Evolutionary conservation across 2,329 filamentous ascomycete species (phyloP), one percentile per base, ranked within the genome.

Genomic region (Aquanectria penicillioides): DNA sequence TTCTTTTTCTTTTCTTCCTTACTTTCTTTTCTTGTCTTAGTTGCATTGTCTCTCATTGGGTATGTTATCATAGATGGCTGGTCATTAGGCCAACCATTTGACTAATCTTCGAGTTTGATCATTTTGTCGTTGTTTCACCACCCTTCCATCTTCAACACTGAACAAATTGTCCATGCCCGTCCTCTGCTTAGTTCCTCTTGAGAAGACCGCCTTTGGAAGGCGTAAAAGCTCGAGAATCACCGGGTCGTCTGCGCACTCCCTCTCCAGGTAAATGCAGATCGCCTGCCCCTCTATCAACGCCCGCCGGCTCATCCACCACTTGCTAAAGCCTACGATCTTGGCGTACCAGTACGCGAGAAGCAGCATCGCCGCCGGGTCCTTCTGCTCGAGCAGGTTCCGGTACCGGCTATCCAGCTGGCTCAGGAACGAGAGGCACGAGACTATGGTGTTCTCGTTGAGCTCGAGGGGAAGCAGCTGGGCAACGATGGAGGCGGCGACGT

Each of bases 331-430:
- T 12, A 74, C 77, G 12, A 83, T 69, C 59, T 82, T 80, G 9
- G 81, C 80, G 68, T 82, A 85, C 84, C 84, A 89, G 71, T 82
- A 84, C 0, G 80, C 77, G n/a, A 88, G 69, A 29, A 89, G 64
- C 10, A 87, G 68, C 59, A 89, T 66, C 0, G 85, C 85, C 23
- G 78, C 74, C 1, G 80, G 72, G 38, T 89, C 85, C 59, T 84
- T 87, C 0, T 61, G 31, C 40, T 78, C 71, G 1, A 89, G 65
- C n/a, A 87, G 59, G 0, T 43, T 47, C 11, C 76, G 75, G 63
- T 80, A 86, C 0, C 73, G 72, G 1, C 75, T 68, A 15, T 78
- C 74, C 43, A 86, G 75, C 41, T 78, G 74, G 9, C 74, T 73
- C 26, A 85, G 63, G 64, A 86, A 85, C 1, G 73, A 67, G 5